phyloP scores from a whole-genome alignment of 495 filamentous ascomycete species.

The Trichocladium antarcticum region DNA sequence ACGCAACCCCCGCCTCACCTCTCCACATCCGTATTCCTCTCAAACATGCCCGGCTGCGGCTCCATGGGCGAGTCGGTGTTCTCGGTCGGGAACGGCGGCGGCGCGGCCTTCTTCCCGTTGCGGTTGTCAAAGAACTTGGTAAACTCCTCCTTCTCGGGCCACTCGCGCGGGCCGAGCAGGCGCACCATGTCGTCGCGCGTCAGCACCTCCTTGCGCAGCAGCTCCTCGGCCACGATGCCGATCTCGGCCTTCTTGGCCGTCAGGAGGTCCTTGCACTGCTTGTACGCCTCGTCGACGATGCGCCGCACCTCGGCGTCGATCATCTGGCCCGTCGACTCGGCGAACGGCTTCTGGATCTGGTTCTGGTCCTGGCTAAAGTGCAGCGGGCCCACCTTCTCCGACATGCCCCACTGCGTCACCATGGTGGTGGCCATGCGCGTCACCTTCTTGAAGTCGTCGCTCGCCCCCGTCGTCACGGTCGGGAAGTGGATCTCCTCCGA shows the following conservation, averaged over 20 bases:
- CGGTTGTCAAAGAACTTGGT: conserved; percentile 73
- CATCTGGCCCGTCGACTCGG: conserved; percentile 78
- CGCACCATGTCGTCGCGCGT: conserved; percentile 82
- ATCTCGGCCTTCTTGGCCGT: conserved; percentile 78
- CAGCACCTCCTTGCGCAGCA: conserved; percentile 83
- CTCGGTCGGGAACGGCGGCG: conserved; percentile 46
- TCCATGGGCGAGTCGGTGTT: conserved; percentile 27
- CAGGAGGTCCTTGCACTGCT: conserved; percentile 74
- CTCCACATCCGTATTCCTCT: conserved; percentile 5
- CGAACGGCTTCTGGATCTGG: conserved; percentile 86
- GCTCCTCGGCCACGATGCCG: conserved; percentile 82
- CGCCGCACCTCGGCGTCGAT: conserved; percentile 85
- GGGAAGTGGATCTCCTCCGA: conserved; percentile 94
- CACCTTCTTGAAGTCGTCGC: conserved; percentile 97
- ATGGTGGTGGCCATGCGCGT: conserved; percentile 89
- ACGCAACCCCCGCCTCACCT: neutral
- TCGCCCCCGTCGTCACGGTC: conserved; percentile 86
- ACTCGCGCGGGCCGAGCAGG: conserved; percentile 71
- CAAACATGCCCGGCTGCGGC: conserved; percentile 16
- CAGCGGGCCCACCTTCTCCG: conserved; percentile 77
- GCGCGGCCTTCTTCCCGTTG: conserved; percentile 29
- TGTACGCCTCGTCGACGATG: conserved; percentile 84
- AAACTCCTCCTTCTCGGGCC: conserved; percentile 77
- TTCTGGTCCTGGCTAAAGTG: conserved; percentile 74
- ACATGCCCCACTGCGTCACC: conserved; percentile 99